Percentiles rank a stretch among this genome's conserved stretches.
Conservation (phyloP, 2,329 filamentous ascomycete species). For the Penicillium paneum region DNA sequence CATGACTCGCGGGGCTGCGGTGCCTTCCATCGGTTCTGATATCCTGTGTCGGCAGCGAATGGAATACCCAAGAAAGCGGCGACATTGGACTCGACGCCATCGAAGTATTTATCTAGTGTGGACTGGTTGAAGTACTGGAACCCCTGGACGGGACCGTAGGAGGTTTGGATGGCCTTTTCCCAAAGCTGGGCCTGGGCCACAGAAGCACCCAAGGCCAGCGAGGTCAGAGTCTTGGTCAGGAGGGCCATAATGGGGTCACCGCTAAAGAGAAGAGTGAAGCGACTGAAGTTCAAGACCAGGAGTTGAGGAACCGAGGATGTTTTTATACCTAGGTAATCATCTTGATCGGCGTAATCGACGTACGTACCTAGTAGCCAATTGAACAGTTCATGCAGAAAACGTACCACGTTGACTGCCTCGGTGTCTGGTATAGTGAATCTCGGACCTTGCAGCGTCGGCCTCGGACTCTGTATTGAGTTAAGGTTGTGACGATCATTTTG, state of each 20-base stretch:
- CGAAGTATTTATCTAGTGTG: conserved; percentile 21
- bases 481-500: not conserved
- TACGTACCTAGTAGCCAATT: not conserved
- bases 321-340: not conserved
- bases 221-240: conserved; percentile 6
- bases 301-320: not conserved
- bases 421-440: not conserved
- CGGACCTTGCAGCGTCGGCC: not conserved
- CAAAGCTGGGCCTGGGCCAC: conserved; percentile 21
- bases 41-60: conserved; percentile 26
- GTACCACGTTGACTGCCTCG: not conserved
- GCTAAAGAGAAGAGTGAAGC: not conserved
- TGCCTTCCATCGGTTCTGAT: conserved; percentile 25
- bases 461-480: not conserved
- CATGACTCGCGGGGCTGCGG: conserved; percentile 20
- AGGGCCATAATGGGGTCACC: conserved; percentile 7
- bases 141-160: conserved; percentile 18
- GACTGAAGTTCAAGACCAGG: not conserved
- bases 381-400: not conserved
- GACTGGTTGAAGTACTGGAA: conserved; percentile 23
- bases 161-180: conserved; percentile 19
- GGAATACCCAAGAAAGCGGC: conserved; percentile 23
- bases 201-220: conserved; percentile 11
- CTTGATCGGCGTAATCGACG: not conserved
- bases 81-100: conserved; percentile 18